Evolutionary conservation across 192 early-diverging fungal species (phyloP).

Genomic region (Jimgerdemannia flammicorona): DNA sequence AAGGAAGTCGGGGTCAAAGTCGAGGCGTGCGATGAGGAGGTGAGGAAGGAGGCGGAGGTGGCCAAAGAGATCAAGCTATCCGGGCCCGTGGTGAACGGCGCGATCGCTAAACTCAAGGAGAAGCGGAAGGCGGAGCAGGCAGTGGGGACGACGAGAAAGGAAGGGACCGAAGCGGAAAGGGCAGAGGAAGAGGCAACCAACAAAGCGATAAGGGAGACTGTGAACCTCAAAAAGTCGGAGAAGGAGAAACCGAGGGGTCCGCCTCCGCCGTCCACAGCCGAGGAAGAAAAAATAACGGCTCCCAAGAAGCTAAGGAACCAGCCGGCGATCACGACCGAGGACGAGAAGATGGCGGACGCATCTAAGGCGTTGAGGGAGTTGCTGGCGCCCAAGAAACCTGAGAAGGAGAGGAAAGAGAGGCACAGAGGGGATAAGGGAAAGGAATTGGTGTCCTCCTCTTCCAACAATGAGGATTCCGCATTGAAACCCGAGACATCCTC

Average conservation of each 20-base stretch:
- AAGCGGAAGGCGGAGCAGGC: slow-evolving; percentile 23
- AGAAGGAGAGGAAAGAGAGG: background rate
- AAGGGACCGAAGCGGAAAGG: slow-evolving; percentile 5
- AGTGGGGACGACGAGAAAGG: slow-evolving; percentile 8
- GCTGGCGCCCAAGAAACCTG: background rate
- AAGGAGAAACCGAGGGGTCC: too few species aligned
- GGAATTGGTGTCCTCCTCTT: background rate
- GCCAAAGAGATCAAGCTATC: background rate
- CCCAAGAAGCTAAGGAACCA: background rate
- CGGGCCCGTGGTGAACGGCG: slow-evolving; percentile 10
- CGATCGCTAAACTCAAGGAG: slow-evolving; percentile 19
- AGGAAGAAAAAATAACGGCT: slow-evolving; percentile 7
- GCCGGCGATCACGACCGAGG: background rate
- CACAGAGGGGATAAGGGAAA: slow-evolving; percentile 1
- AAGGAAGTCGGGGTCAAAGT: background rate
- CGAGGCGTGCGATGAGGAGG: background rate
- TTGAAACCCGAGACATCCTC: background rate
- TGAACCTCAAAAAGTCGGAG: too few species aligned
- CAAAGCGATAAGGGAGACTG: too few species aligned
- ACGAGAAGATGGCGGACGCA: background rate
- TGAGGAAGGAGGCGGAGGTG: background rate
- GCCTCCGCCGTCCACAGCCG: too few species aligned
- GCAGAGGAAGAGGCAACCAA: too few species aligned
- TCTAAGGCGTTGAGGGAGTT: slow-evolving; percentile 20
- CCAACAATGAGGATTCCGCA: slow-evolving; percentile 1